Evolutionary conservation across 2,329 filamentous ascomycete species (phyloP).

Genomic region (Colletotrichum liriopes): DNA sequence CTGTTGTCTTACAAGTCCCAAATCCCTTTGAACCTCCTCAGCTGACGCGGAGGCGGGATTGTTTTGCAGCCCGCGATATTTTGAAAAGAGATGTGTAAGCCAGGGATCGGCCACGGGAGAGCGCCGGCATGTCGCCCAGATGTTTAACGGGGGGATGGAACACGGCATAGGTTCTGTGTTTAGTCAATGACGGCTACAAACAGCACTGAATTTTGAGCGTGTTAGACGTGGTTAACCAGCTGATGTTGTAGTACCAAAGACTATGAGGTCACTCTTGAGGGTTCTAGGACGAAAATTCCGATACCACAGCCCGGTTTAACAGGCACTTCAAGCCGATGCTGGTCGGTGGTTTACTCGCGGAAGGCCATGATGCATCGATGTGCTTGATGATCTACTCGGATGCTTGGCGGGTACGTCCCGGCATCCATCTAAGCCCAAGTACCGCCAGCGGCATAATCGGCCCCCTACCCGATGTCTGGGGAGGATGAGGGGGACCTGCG

Average conservation of each 20-base stretch:
- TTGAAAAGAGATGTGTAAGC: conserved; percentile 1
- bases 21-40: conserved; percentile 4
- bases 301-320: background rate
- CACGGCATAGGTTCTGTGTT: background rate
- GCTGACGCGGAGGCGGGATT: background rate
- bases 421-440: background rate
- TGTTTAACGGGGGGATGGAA: background rate
- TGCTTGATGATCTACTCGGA: background rate
- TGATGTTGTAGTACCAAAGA: background rate
- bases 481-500: background rate
- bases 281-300: background rate
- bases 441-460: background rate
- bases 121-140: background rate
- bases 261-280: too few species aligned
- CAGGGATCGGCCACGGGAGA: background rate
- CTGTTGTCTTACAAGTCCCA: background rate
- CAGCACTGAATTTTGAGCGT: background rate
- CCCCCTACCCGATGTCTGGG: background rate
- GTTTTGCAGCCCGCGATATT: background rate
- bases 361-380: background rate
- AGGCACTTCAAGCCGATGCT: background rate
- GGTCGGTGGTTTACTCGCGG: background rate
- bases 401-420: background rate
- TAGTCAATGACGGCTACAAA: background rate
- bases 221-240: background rate